Evolutionary conservation across 805 yeast genomes (phyloP), one percentile per base, ranked within the genome.

Genomic region (Clavispora vitiphila): DNA sequence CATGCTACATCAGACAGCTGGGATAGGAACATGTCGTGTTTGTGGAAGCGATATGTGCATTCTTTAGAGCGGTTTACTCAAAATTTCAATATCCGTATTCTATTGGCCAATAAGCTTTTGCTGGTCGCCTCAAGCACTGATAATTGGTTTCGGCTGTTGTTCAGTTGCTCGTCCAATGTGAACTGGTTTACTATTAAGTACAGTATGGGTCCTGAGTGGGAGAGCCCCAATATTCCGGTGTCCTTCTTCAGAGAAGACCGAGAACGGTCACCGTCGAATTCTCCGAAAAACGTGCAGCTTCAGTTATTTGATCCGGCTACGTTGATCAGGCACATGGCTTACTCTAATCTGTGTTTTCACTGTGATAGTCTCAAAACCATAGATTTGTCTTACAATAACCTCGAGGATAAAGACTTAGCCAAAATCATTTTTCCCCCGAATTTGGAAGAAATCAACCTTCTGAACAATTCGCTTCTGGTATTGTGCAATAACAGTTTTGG

Each of bases 321-420:
- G 8, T 40, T 52, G 12, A 37, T 46, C 23, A 38, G 37, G 21
- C 50, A 48, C 27, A 40, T 54, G 11, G 43, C 34, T 14, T 23
- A 30, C 23, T 23, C 27, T 27, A 25, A 37, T 8, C 38, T 39
- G 14, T 48, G 49, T 34, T 37, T 44, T 24, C 14, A 35, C 24
- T 50, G 46, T 41, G 37, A 35, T 10, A 38, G 39, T 11, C 45
- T 61, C 16, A 41, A 46, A 34, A 38, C 43, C 25, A 44, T 64
- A 14, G 60, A 64, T 45, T 46, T 64, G 30, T 61, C 67, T 3
- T 64, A 42, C 44, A 63, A 61, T 34, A 48, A 50, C 10, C 43
- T 64, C 11, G 41, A 46, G n/a, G 62, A 61, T 36, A 32, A 22
- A 16, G 39, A 35, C 15, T 35, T 62, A 15, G 24, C 50, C 4